Evolutionary conservation across 371 early-diverging fungal species (phyloP), one percentile per base, ranked within the genome.

Genomic region (Actinomucor elegans): DNA sequence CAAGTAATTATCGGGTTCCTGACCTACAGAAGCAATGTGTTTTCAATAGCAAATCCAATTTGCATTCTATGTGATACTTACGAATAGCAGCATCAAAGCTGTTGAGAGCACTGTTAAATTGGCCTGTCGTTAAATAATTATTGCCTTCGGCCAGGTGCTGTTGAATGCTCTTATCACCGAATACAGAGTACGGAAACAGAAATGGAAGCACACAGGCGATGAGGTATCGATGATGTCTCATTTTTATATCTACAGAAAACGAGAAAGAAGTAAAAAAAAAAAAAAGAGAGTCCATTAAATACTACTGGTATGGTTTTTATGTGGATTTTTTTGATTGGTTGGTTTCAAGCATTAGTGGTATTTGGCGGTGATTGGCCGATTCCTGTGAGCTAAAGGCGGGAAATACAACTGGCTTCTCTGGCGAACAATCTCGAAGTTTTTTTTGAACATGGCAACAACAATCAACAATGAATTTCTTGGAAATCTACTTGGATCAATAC

Each of bases 1-100:
- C 18, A 89, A 55, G 57, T 93, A 91, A 75, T 92, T 88, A 40
- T 74, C 67, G 8, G 92, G 89, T 56, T 93, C 92, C 40, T 64
- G 55, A 33, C 74, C 88, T 76, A 79, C 14, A 29, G 7, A 18
- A 45, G 17, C 1, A 7, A 21, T 36, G 8, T 31, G 21, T 34
- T 34, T 10, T 34, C 14, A 14, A 10, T 10, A 5, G 6, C 17
- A n/a, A 34, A 5, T 11, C 12, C 5, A 34, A 4, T 5, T 4
- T 11, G 1, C 35, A 34, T 21, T 40, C 15, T 10, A 10, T 3
- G 11, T 12, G 12, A 12, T 57, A 79, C 71, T 67, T 84, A 86
- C 87, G 77, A 43, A 88, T 85, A 31, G 89, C 91, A 21, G 81
- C 79, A 55, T 87, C 89, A 54, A 76, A 90, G 48, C 79, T 82